These are phyloP conservation scores for Populus hybrid DNA, from an alignment of 441 rosid species.

Conservation along the genomic window DNA sequence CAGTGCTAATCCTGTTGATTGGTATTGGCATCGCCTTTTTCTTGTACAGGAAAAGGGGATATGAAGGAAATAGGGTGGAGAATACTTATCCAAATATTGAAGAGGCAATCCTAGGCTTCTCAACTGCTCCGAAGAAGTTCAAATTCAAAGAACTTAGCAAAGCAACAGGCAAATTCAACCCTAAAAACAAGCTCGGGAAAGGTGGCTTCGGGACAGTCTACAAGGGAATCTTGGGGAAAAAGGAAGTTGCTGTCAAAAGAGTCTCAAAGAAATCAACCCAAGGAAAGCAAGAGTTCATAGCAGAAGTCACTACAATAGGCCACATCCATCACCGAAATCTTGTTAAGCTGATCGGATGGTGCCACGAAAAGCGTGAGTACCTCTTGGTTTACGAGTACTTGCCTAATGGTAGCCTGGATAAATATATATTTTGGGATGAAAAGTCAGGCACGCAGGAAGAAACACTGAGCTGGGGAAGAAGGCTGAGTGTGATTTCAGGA, in stretches of 20 bases:
- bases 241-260: slow-evolving; percentile 62
- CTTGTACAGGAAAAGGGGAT: slow-evolving; percentile 29
- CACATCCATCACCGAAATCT: slow-evolving; percentile 57
- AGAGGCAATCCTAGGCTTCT: slow-evolving; percentile 39
- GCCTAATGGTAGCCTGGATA: slow-evolving; percentile 69
- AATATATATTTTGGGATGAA: slow-evolving; percentile 35
- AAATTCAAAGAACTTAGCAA: slow-evolving; percentile 45
- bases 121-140: slow-evolving; percentile 54
- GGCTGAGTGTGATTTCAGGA: slow-evolving; percentile 46
- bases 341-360: slow-evolving; percentile 73
- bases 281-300: slow-evolving; percentile 70
- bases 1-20: slow-evolving; percentile 6
- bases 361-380: slow-evolving; percentile 47
- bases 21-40: neutral
- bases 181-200: slow-evolving; percentile 55
- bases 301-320: slow-evolving; percentile 77
- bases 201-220: slow-evolving; percentile 78
- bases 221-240: slow-evolving; percentile 48
- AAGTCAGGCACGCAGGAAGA: slow-evolving; percentile 19
- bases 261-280: slow-evolving; percentile 57
- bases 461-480: slow-evolving; percentile 49
- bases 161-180: slow-evolving; percentile 54
- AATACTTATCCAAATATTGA: slow-evolving; percentile 40
- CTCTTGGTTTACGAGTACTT: slow-evolving; percentile 64
- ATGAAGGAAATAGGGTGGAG: slow-evolving; percentile 15